Evolutionary conservation across 208 protist species (phyloP), one percentile per base, ranked within the genome.

Genomic region (Blastocrithidia nonstop): DNA sequence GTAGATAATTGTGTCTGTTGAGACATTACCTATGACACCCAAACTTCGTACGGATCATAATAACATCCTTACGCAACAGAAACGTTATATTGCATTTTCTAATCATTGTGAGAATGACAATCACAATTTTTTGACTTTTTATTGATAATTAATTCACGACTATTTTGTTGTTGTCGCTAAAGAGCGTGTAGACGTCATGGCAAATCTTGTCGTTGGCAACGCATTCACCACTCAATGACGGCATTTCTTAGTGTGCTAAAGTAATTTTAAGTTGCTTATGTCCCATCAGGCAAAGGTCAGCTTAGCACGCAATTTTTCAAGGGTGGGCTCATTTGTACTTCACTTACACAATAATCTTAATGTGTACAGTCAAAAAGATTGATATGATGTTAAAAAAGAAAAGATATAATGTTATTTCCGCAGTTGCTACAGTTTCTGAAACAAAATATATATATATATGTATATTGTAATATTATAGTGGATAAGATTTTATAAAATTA

Each of bases 11-110:
- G 83, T 3, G 93, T 97, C 59, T 97, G 93, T 57, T 97, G 93
- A 0, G 85, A 87, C 90, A 97, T 96, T 16, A 96, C 82, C 58
- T 97, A 89, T 1, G 75, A 91, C 27, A 97, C 85, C 90, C 89
- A 96, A 4, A 96, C 73, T 33, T 72, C 61, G 50, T 95, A 95
- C 2, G 85, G 68, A 43, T 92, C 63, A 45, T 45, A 67, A 3
- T 22, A 22, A 27, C 24, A 27, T 35, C 39, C 23, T 22, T 11
- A 32, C n/a, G n/a, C n/a, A n/a, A n/a, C n/a, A n/a, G n/a, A n/a
- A n/a, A n/a, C n/a, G n/a, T n/a, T n/a, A n/a, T n/a, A n/a, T n/a
- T n/a, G n/a, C n/a, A n/a, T n/a, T n/a, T n/a, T n/a, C n/a, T n/a
- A n/a, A n/a, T n/a, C n/a, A n/a, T n/a, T n/a, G n/a, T n/a, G n/a